Evolutionary conservation across 2,329 filamentous ascomycete genomes (phyloP), one percentile per base, ranked within the genome.

Genomic region (Apiospora sp.): DNA sequence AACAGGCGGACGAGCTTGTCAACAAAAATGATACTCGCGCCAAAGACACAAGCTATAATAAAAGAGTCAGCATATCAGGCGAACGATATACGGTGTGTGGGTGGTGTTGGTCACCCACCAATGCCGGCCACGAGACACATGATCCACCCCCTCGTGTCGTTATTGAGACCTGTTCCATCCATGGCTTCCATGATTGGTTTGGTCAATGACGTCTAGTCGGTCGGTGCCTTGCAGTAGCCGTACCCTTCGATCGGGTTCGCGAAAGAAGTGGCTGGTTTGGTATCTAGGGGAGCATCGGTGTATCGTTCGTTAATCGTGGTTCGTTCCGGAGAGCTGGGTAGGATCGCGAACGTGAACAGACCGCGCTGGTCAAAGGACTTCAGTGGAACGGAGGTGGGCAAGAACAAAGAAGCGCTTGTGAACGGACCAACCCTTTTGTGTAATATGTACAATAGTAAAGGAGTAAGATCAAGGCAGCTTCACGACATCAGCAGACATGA

Each of bases 91-190:
- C 49, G 67, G 67, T 14, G 37, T 70, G 37, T 68, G 69, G 72
- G 67, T 69, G 43, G 67, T 72, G 30, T 44, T 73, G 71, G 74
- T 76, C 73, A 86, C 88, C 72, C 78, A 92, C 90, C 90, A 75
- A 91, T 83, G 71, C 95, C 91, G 80, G 95, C 97, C 82, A 95
- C 94, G 76, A 95, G 87, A 79, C 88, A 92, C 93, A 98, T 94
- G 77, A 98, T 92, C 96, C 96, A 98, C 79, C 96, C 96, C 75
- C 95, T 91, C 75, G 92, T 92, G 85, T 98, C 96, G 85, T 96
- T 96, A 81, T 91, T 88, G 75, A 93, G 79, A 48, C 78, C 82
- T 69, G 76, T 77, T 72, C 75, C 76, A 71, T 81, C 81, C 84
- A 87, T 87, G 58, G 58, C 58, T 8, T 64, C 58, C 58, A 64